Percentiles rank a stretch among this genome's conserved stretches.
Evolutionary conservation across 148 eudicot genomes (phyloP).

Genomic region (Fagopyrum esculentum): DNA sequence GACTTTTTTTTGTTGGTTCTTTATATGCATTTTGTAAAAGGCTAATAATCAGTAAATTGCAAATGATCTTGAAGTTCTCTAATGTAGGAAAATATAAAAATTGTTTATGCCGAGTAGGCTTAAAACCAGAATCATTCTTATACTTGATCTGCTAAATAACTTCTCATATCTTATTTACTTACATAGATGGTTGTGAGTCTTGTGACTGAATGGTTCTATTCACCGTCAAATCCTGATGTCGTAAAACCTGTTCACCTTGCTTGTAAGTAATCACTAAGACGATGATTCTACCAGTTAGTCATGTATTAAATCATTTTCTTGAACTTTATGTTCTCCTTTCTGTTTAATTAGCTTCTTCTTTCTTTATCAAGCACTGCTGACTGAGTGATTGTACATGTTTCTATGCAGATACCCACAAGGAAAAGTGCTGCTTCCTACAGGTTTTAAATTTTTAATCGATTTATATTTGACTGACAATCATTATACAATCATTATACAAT

Average conservation of each 20-base stretch:
- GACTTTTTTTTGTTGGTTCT: neutral
- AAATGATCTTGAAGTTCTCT: too few species aligned
- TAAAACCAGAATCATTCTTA: neutral
- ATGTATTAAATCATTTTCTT: neutral
- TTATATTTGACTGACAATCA: neutral
- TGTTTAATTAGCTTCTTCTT: neutral
- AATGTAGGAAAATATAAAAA: too few species aligned
- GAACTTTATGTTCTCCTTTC: neutral
- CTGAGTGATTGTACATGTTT: neutral
- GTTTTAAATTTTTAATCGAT: constrained; percentile 34
- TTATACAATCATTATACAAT: neutral
- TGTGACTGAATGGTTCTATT: neutral
- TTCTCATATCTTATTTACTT: neutral
- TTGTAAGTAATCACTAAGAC: neutral
- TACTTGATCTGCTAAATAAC: neutral
- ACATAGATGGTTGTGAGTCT: neutral
- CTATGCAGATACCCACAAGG: constrained; percentile 92
- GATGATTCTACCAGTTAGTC: neutral
- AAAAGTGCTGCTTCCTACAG: constrained; percentile 96
- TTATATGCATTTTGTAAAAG: neutral
- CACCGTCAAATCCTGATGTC: neutral
- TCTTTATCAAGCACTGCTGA: neutral
- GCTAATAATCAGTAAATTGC: too few species aligned
- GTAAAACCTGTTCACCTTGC: neutral
- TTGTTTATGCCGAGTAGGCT: neutral